Evolutionary conservation across 345 rosid genomes (phyloP), one percentile per base, ranked within the genome.

Genomic region (Salix arbutifolia): DNA sequence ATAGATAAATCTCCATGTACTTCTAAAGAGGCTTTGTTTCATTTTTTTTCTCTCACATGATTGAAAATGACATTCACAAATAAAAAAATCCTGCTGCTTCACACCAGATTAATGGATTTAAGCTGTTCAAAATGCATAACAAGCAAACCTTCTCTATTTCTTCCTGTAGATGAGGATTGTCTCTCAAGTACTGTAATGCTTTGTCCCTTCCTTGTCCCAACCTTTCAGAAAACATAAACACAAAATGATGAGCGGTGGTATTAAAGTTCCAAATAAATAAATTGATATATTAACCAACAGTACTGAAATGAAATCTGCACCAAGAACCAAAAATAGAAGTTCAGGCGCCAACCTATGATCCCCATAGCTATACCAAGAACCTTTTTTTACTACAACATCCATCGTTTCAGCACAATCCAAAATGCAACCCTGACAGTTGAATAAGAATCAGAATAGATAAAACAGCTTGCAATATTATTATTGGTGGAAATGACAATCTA

Each of bases 291-390:
- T 33, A 46, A 58, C 37, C 19, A 33, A 37, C 33, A 50, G 17
- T 18, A 28, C 31, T 5, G 40, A 69, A 77, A 38, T 40, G 35
- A 62, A 69, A 65, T 21, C 8, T 69, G 6, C 21, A 38, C 9
- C 35, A 69, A 21, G 31, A 70, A 73, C 52, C 35, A 23, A 18
- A 64, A 78, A 72, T 12, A 67, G 33, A 77, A 64, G 61, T 70
- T 23, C 16, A 70, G 74, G 50, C 69, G 69, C 83, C 48, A 21
- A 93, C 99, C 93, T 91, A 48, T 89, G 92, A 67, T 95, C 99
- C 72, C 91, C 97, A 76, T 88, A 93, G 83, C 97, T 93, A 85
- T 95, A 95, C 99, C 99, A 95, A 76, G 99, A 89, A 44, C 99
- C 97, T 64, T 93, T 95, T 86, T 91, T 95, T 40, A 87, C 83